Conservation (phyloP, 78 protist species). For the Isochrysis galbana region DNA sequence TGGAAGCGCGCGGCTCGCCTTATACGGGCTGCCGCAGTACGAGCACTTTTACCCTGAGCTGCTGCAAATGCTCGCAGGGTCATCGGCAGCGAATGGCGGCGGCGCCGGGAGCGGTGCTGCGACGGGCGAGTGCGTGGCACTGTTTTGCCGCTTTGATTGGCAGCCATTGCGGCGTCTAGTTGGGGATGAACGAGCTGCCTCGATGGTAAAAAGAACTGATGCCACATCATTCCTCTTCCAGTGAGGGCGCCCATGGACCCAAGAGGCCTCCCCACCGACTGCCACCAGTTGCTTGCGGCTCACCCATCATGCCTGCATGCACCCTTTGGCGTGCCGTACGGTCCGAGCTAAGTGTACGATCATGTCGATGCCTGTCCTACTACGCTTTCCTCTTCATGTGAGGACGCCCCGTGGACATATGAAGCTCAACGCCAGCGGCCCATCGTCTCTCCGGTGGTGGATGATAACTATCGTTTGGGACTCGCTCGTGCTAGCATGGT, state of each 20-base stretch:
- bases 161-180: not conserved
- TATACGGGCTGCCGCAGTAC: conserved; percentile 56
- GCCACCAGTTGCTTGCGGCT: too few species aligned
- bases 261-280: too few species aligned
- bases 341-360: too few species aligned
- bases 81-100: not conserved
- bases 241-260: not conserved
- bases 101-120: not conserved
- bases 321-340: too few species aligned
- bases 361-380: too few species aligned
- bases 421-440: too few species aligned
- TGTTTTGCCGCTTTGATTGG: not conserved
- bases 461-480: too few species aligned
- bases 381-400: too few species aligned
- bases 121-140: not conserved
- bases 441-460: too few species aligned
- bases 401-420: too few species aligned
- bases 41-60: conserved; percentile 63
- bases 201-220: not conserved
- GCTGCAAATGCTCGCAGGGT: not conserved
- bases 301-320: too few species aligned
- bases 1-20: conserved; percentile 46
- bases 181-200: not conserved
- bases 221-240: not conserved
- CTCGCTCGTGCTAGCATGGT: too few species aligned